Evolutionary conservation across 768 basidiomycete genomes (phyloP), one percentile per base, ranked within the genome.

Genomic region (Russula brevipes): DNA sequence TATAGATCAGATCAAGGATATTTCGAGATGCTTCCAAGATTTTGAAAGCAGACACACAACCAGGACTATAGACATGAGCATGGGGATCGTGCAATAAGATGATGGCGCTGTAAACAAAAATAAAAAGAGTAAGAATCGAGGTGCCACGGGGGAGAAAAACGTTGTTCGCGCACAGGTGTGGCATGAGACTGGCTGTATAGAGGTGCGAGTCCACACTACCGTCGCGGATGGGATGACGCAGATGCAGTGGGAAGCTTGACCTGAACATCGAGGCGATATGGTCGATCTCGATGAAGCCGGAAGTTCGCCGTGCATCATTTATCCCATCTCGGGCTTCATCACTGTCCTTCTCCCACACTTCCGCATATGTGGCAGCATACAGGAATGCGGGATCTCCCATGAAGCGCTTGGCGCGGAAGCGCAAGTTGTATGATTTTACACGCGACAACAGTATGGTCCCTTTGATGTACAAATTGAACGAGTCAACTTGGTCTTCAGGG

Each of bases 61-160:
- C 82, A 17, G 79, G 78, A 51, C 73, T 76, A 31, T 78, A 76
- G 52, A 87, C 77, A 62, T 83, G 81, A 17, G 88, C 87, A 69
- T 89, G 88, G 3, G 88, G 87, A 66, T 91, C 89, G 68, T 91
- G 89, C 46, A 91, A 74, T 19, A 89, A 76, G 56, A 91, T 86
- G 14, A 76, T 82, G 6, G 86, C 82, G 12, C 89, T 91, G 66
- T 42, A 51, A 38, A 68, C 35, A 6, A 33, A 41, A 19, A 14
- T 53, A 31, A 51, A 35, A 41, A 31, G 51, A 52, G 17, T 12
- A 16, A 45, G 30, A 49, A 9, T 56, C 11, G 38, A 51, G 12
- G 36, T 42, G 44, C 53, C 17, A 35, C 19, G 74, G 66, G 76
- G 71, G 11, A 76, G 76, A 75, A 78, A 2, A 76, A 73, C 61